Base-by-base conservation (phyloP, 371 early-diverging fungal species). In the Parasitella parasitica region DNA sequence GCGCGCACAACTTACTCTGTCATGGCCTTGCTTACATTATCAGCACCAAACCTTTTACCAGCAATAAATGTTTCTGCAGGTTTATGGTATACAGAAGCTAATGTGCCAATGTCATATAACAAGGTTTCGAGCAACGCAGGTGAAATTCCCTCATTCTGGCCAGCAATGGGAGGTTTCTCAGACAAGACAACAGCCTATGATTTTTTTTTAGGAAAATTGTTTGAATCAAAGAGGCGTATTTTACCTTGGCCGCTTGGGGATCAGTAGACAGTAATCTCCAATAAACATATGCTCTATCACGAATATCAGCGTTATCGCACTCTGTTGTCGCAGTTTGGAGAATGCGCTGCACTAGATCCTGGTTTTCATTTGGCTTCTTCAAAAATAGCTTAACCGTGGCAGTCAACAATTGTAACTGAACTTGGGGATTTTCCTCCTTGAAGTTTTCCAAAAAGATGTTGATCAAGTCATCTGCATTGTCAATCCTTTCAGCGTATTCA, bases 221-320 rank as follows among this genome's bases (percentile, higher is more conserved):
- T 15, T 46, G 11, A 46, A 32, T 34, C 43, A 55, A 15, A 49
- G n/a, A 30, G 20, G 15, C 3, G 13, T 13, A 16, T 46, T 26
- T 41, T 70, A 65, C 66, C 80, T 92, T 88, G 15, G 92, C 91
- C 22, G 91, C 90, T 59, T 89, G 87, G 27, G 97, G 96, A 74
- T 97, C 92, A 4, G 96, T 93, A 4, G 95, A 95, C 5, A 98
- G 76, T 61, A 97, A 73, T 38, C 99, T 87, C 98, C 97, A 97
- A 73, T 97, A 97, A 30, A 98, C 91, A 62, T 93, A 97, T 2
- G 94, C 97, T 52, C 97, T 87, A 68, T 98, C 99, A 34, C 99
- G 84, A 54, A 98, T 82, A 76, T 97, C 98, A 1, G 97, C 96
- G 76, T 94, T 95, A 69, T 96, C 95, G 64, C 91, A 89, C 43